Conservation (phyloP, 2,329 filamentous ascomycete species). For the Aurifilum marmelostoma region DNA sequence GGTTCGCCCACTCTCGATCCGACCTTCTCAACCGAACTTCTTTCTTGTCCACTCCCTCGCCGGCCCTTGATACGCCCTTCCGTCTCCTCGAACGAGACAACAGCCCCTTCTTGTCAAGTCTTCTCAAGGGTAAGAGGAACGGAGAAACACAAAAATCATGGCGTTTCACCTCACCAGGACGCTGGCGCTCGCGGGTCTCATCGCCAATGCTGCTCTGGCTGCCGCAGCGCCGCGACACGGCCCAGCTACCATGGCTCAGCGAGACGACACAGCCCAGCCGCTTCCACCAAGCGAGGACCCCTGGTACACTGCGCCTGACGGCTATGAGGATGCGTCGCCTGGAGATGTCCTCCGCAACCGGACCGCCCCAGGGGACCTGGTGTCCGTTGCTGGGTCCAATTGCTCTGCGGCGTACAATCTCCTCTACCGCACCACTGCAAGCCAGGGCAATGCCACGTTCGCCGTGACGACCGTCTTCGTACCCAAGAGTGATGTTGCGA, state of each 20-base stretch:
- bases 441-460: slow-evolving; percentile 38
- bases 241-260: neutral
- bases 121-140: neutral
- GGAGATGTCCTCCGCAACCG: slow-evolving; percentile 22
- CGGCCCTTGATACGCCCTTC: neutral
- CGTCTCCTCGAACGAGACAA: neutral
- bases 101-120: neutral
- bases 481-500: slow-evolving; percentile 29
- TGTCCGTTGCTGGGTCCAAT: slow-evolving; percentile 4
- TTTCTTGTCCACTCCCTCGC: neutral
- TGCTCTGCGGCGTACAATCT: slow-evolving; percentile 37
- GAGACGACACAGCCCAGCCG: slow-evolving; percentile 1
- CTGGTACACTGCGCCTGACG: slow-evolving; percentile 21
- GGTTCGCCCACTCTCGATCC: neutral
- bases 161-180: neutral
- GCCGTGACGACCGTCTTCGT: slow-evolving; percentile 41
- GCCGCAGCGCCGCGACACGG: neutral
- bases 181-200: slow-evolving; percentile 6
- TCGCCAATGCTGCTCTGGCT: slow-evolving; percentile 9
- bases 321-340: slow-evolving; percentile 13
- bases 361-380: slow-evolving; percentile 10
- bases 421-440: slow-evolving; percentile 42
- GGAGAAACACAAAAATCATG: neutral
- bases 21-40: neutral
- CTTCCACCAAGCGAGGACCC: slow-evolving; percentile 21